These are phyloP conservation scores for Austroboletus novae-zelandiae DNA, from an alignment of 1,284 basidiomycete genomes.

Conservation along the genomic window DNA sequence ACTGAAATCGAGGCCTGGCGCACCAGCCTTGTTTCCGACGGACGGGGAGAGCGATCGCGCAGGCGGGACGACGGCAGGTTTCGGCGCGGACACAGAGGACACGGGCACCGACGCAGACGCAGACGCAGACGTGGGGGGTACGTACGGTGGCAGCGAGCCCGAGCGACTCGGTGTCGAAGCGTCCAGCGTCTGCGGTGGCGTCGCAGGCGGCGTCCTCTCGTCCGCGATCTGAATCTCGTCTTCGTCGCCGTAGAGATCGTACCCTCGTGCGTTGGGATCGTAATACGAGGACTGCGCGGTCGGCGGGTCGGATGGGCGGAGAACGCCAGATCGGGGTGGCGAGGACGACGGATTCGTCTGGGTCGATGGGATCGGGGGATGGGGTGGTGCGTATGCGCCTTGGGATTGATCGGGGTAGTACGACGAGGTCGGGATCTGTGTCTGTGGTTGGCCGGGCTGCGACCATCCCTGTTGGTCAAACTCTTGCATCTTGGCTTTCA, in stretches of 20 bases:
- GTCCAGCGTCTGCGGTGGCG: background rate
- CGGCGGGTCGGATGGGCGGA: background rate
- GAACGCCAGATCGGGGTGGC: conserved; percentile 17
- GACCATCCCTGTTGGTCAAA: conserved; percentile 50
- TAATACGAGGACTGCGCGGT: conserved; percentile 34
- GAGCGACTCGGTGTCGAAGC: background rate
- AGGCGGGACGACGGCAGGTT: conserved; percentile 1
- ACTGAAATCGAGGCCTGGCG: conserved; percentile 30
- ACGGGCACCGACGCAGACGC: no score
- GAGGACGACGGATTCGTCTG: conserved; percentile 9
- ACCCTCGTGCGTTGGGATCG: conserved; percentile 35
- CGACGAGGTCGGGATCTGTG: background rate
- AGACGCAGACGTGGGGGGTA: no score
- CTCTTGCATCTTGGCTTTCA: conserved; percentile 78
- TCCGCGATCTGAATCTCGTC: conserved; percentile 17
- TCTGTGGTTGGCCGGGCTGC: conserved; percentile 3
- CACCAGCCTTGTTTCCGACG: background rate
- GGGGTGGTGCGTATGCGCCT: conserved; percentile 1
- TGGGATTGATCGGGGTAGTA: conserved; percentile 3
- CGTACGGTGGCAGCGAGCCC: no score
- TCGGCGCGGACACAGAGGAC: no score
- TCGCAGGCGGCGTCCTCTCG: background rate
- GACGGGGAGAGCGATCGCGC: conserved; percentile 14
- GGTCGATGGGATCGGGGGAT: conserved; percentile 4
- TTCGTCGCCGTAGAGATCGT: conserved; percentile 27